These are phyloP conservation scores for Yamadazyma insecticola DNA, from an alignment of 805 yeast genomes.

Conservation along the genomic window DNA sequence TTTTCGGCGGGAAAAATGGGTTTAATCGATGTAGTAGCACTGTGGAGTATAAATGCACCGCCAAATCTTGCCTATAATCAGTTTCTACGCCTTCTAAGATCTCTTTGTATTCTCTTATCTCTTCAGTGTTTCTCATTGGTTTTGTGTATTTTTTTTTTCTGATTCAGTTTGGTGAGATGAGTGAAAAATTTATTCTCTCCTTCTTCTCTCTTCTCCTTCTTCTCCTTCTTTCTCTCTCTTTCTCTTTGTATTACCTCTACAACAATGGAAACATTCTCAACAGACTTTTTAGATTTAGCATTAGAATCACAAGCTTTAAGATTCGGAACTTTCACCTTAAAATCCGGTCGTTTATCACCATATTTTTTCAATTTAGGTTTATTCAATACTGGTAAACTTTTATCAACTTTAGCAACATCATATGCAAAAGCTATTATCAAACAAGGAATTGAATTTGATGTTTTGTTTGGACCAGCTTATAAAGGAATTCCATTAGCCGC, in stretches of 20 bases:
- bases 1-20: constrained; percentile 28
- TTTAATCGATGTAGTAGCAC: constrained; percentile 38
- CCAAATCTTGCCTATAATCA: constrained; percentile 50
- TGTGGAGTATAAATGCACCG: constrained; percentile 61
- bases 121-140: too few species aligned
- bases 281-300: constrained; percentile 75
- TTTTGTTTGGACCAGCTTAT: constrained; percentile 95
- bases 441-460: constrained; percentile 79
- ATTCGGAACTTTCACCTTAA: constrained; percentile 85
- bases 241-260: neutral
- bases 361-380: constrained; percentile 94
- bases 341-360: constrained; percentile 92
- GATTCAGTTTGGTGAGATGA: neutral
- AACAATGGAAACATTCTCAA: constrained; percentile 46
- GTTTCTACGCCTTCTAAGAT: constrained; percentile 39
- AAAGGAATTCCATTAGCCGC: constrained; percentile 97
- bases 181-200: constrained; percentile 1
- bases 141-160: too few species aligned
- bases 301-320: constrained; percentile 75
- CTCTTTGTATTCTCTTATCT: constrained; percentile 16
- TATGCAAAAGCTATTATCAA: constrained; percentile 86
- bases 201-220: constrained; percentile 6
- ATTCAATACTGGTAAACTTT: constrained; percentile 73
- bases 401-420: constrained; percentile 79
- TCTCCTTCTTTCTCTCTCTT: constrained; percentile 4